A percentile compares a stretch with the other conserved stretches of the same genome.
phyloP scores from a whole-genome alignment of 2,329 filamentous ascomycete species.

The Geosmithia flava region DNA sequence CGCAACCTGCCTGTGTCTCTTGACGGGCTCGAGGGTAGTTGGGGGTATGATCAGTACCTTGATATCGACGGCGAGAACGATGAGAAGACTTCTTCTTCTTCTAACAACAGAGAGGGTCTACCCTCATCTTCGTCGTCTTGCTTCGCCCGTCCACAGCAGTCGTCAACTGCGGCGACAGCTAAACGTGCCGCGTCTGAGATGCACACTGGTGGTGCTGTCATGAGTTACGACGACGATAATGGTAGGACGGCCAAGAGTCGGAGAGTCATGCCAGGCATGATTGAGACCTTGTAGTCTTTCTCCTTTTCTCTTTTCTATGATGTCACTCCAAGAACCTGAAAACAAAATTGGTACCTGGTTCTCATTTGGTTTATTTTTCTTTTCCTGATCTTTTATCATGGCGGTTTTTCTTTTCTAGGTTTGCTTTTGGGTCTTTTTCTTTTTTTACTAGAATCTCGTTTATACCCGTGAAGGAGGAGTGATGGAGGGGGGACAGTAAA shows the following conservation, averaged over 20 bases:
- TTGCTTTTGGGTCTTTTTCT: no score
- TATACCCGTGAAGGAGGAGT: no score
- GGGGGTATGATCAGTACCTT: slow-evolving; percentile 37
- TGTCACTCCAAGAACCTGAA: no score
- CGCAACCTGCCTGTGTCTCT: slow-evolving; percentile 33
- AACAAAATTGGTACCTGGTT: no score
- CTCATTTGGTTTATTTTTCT: no score
- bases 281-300: slow-evolving; percentile 20
- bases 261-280: slow-evolving; percentile 23
- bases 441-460: no score
- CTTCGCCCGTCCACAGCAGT: background rate
- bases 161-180: slow-evolving; percentile 14
- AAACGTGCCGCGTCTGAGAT: slow-evolving; percentile 43
- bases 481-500: no score
- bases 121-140: background rate
- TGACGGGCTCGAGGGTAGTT: slow-evolving; percentile 40
- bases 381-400: no score
- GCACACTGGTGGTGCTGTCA: slow-evolving; percentile 24
- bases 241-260: slow-evolving; percentile 23
- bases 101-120: background rate
- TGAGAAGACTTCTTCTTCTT: background rate
- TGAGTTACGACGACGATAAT: slow-evolving; percentile 1
- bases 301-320: background rate
- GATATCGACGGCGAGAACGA: slow-evolving; percentile 21
- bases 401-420: no score